Evolutionary conservation across 2,329 filamentous ascomycete species (phyloP), one percentile per base, ranked within the genome.

Genomic region (Fusarium tupiense): DNA sequence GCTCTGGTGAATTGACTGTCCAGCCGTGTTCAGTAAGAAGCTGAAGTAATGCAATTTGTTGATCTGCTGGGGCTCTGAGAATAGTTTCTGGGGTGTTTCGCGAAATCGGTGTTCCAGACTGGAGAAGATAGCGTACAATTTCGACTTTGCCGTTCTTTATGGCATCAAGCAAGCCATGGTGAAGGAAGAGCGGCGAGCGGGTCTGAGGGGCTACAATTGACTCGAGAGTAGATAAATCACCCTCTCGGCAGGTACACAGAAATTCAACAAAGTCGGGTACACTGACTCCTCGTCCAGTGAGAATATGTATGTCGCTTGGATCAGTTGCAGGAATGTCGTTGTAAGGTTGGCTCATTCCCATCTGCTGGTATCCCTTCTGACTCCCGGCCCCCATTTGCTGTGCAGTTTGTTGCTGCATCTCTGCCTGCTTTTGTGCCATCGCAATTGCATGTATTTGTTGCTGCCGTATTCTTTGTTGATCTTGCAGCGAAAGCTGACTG

Each of bases 131-230:
- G 3, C 44, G 73, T 8, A 46, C 53, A 8, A 46, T 22, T 1
- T 75, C 71, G 33, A 73, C 43, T 9, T 73, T 69, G n/a, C 73
- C 75, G 13, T 50, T 33, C 3, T 33, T 8, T 11, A 77, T n/a
- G 14, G 64, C 58, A 8, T 43, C 47, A 12, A 56, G 17, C 1
- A 69, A 16, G 12, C 66, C 64, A 6, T 26, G 20, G 29, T 63
- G 41, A 29, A 69, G 66, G 38, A 56, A 50, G 8, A 37, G 43
- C 26, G 66, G 66, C 9, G 66, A 56, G 12, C 64, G 64, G 6
- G 49, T 16, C 11, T 47, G 58, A 24, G 64, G 64, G 22, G 31
- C 11, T 12, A 69, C 20, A 10, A 56, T 20, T 37, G 44, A 31
- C 22, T 52, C 12, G 4, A 77, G 26, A 9, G 52, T 37, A 19